Conservation (phyloP, 192 early-diverging fungal genomes). For the Entophlyctis luteolus region DNA sequence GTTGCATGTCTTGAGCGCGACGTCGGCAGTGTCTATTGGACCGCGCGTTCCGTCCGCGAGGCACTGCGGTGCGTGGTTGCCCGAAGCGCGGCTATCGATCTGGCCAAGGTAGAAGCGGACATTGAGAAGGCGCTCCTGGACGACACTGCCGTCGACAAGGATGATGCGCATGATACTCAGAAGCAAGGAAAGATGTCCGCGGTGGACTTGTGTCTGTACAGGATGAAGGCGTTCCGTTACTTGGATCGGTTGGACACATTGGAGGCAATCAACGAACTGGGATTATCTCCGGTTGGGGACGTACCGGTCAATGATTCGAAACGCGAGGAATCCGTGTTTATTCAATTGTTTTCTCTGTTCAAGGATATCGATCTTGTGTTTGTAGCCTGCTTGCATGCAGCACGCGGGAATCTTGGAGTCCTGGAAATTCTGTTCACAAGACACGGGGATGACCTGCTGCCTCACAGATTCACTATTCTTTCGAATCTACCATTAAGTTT, state of each 20-base stretch:
- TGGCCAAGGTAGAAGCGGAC: constrained; percentile 40
- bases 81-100: constrained; percentile 43
- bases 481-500: constrained; percentile 55
- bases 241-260: constrained; percentile 61
- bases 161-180: neutral
- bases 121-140: constrained; percentile 32
- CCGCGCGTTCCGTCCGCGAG: constrained; percentile 23
- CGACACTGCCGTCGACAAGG: constrained; percentile 13
- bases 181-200: neutral
- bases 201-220: constrained; percentile 39
- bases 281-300: constrained; percentile 8
- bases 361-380: constrained; percentile 59
- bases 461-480: constrained; percentile 59
- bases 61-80: constrained; percentile 53
- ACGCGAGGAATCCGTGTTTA: constrained; percentile 27
- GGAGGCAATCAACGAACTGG: constrained; percentile 45
- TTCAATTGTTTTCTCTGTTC: constrained; percentile 51
- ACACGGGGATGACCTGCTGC: constrained; percentile 55
- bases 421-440: constrained; percentile 59
- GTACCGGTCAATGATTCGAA: neutral
- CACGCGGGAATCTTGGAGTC: constrained; percentile 52
- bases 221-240: constrained; percentile 57
- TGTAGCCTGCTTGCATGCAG: constrained; percentile 56
- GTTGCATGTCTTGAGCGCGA: constrained; percentile 45
- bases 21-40: constrained; percentile 21